Base-by-base conservation (phyloP, 495 filamentous ascomycete species). In the Talaromyces liani region DNA sequence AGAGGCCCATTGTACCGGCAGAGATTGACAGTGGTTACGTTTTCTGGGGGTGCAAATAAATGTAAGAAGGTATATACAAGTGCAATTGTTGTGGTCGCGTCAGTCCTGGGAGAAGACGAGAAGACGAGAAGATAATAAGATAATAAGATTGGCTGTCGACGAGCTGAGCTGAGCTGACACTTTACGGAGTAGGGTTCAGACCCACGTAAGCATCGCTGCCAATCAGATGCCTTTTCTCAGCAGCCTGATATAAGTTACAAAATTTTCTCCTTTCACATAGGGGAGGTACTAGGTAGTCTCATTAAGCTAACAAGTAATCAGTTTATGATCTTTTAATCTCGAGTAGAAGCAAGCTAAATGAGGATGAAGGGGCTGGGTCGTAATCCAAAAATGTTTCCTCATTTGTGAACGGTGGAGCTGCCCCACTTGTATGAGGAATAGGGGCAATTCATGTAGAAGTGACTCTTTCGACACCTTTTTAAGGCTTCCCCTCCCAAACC, bases 401-500 rank as follows among this genome's bases (percentile, higher is more conserved):
- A 33, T 33, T 33, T 7, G 27, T 27, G 27, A 27, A 27, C 27
- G 27, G 4, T 27, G 27, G 27, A 27, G 27, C 29, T 12, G 33
- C 33, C 14, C 36, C 36, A 41, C 36, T 41, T 39, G 0, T 16
- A 58, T 6, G 29, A 58, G 20, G 10, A 27, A 27, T 27, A 27
- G 27, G 27, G 27, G 25, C 25, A n/a, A 5, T 18, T 29, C 29
- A 29, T 29, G 29, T 5, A 29, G 7, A 34, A 10, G 3, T 10
- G 9, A 36, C 10, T 36, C 10, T 3, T 12, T 36, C 5, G 33
- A 12, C 33, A 36, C 9, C 25, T 29, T 27, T 27, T 61, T 69
- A 65, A 51, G 60, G 33, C 60, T 76, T 75, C 3, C 72, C 77
- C 0, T 64, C 54, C 80, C 81, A 84, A 0, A 67, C 69, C 57